Evolutionary conservation across 106 monocot species (phyloP).

Genomic region (Dioscorea zingiberensis): DNA sequence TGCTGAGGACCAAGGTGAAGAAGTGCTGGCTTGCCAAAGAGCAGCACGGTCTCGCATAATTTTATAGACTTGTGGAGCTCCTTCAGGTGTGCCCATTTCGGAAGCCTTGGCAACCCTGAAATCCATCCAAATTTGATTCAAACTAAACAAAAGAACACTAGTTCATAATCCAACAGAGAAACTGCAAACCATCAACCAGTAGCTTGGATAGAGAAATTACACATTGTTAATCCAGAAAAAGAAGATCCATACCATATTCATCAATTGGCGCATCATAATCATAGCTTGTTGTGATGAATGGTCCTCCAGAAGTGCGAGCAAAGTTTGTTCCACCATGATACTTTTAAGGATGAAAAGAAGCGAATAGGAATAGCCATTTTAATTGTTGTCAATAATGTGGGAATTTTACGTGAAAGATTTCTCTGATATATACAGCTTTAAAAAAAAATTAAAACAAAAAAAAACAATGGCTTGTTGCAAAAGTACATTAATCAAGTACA

Average conservation of each 20-base stretch:
- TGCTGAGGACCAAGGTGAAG: conserved; percentile 55
- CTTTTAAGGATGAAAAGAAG: conserved; percentile 28
- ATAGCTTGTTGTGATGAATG: conserved; percentile 97
- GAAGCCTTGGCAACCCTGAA: conserved; percentile 76
- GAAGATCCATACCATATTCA: conserved; percentile 64
- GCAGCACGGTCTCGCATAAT: conserved; percentile 52
- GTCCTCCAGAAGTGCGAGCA: conserved; percentile 93
- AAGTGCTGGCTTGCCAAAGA: conserved; percentile 48
- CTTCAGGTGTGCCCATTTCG: conserved; percentile 92
- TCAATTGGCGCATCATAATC: conserved; percentile 99
- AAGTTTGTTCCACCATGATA: conserved; percentile 99
- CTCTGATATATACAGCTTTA: too few species aligned
- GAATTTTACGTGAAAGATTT: too few species aligned
- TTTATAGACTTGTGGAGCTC: conserved; percentile 82
- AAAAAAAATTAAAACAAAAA: too few species aligned
- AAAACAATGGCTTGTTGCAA: neutral
- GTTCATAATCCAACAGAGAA: too few species aligned
- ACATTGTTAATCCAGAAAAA: conserved; percentile 6
- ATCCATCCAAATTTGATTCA: conserved; percentile 1
- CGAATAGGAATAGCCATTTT: too few species aligned
- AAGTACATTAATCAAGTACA: neutral
- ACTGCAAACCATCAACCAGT: neutral
- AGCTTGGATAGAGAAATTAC: neutral
- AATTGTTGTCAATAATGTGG: too few species aligned
- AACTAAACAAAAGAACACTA: neutral